Evolutionary conservation across 2,329 filamentous ascomycete genomes (phyloP), one percentile per base, ranked within the genome.

Genomic region (Verticillium longisporum): DNA sequence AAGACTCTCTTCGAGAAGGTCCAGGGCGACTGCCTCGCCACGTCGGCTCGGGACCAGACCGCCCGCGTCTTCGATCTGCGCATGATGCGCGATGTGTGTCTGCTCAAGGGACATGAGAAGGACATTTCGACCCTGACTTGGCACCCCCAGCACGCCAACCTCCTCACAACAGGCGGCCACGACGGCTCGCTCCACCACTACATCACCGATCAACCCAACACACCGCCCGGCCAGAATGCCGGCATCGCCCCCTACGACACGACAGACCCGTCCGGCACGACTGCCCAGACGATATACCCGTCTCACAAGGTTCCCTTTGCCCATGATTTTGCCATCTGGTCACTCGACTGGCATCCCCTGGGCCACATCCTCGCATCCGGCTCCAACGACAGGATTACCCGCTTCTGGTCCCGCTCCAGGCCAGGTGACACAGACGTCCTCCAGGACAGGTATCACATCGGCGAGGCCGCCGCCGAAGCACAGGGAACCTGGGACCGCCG

Each of bases 51-150:
- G 72, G 95, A 99, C 70, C 91, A 96, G 73, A 96, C 91, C 1
- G 92, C 93, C 9, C 87, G 95, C 63, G 87, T 99, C 55, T 98
- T 99, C 70, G 95, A 99, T 73, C 82, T 99, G 61, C 87, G 95
- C 57, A 97, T 97, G 90, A 98, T 99, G 95, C 90, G 95, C 65
- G 95, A 99, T 73, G 93, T 98, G 61, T 91, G 92, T 68, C 85
- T 98, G 56, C 84, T 99, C 26, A 90, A 94, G 67, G 95, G 95
- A 7, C 93, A 98, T 72, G 93, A 98, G 68, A 98, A 97, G 75
- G 95, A 97, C 66, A 91, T 99, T 63, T 94, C 92, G 13, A 96
- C 92, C 1, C 77, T 99, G 58, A 83, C 91, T 3, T 99, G 94
- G 92, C 95, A 99, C 74, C 95, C 95, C 0, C 85, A 97, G 59